Percentiles rank a stretch among this genome's conserved stretches.
phyloP scores from a whole-genome alignment of 495 filamentous ascomycete genomes.

The Pseudevernia furfuracea region DNA sequence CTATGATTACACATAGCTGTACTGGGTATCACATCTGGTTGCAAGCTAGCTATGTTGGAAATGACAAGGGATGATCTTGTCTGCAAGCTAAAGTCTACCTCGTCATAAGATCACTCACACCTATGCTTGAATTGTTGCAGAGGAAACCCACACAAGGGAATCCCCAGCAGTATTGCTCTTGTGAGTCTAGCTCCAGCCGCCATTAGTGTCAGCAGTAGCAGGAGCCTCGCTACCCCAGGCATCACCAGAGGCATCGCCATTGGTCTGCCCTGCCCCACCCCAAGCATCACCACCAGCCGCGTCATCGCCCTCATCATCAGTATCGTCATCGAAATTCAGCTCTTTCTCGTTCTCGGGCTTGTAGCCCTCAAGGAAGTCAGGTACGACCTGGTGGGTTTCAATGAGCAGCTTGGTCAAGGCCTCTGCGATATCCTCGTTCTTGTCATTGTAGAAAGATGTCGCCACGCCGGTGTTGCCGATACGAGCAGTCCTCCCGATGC shows the following conservation, averaged over 20 bases:
- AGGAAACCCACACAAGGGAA: neutral
- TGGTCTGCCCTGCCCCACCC: slow-evolving; percentile 2
- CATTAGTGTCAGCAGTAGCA: slow-evolving; percentile 7
- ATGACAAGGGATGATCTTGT: neutral
- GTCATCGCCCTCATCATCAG: slow-evolving; percentile 42
- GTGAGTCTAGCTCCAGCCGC: neutral
- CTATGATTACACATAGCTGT: neutral
- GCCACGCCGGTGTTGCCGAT: slow-evolving; percentile 84
- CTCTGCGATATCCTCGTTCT: slow-evolving; percentile 59
- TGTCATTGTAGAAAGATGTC: slow-evolving; percentile 77
- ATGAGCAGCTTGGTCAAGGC: slow-evolving; percentile 70
- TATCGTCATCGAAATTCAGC: slow-evolving; percentile 55
- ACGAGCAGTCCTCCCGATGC: slow-evolving; percentile 91
- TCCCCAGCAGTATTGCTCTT: neutral
- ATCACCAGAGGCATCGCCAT: slow-evolving; percentile 17
- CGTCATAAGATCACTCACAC: neutral
- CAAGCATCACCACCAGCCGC: slow-evolving; percentile 26
- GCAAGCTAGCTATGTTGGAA: neutral
- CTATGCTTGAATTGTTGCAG: neutral
- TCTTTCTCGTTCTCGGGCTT: slow-evolving; percentile 45
- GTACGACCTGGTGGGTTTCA: slow-evolving; percentile 68
- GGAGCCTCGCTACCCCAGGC: slow-evolving; percentile 10
- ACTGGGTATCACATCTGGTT: neutral
- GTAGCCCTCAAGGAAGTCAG: slow-evolving; percentile 68
- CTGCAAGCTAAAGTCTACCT: neutral